These are phyloP conservation scores for Candida glaebosa DNA, from an alignment of 805 yeast species.

Conservation along the genomic window DNA sequence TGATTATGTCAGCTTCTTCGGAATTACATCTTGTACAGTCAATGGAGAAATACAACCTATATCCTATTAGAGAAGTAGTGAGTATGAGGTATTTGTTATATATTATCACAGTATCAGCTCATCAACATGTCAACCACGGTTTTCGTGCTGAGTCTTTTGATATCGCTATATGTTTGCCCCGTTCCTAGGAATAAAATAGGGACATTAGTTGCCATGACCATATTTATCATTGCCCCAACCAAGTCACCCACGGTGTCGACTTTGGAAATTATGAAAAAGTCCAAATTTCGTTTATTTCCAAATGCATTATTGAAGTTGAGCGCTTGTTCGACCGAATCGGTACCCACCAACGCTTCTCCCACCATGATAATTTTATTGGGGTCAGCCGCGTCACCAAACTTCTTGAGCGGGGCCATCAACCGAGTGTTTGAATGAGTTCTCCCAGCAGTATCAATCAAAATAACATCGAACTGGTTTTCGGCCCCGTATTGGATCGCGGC, in stretches of 20 bases:
- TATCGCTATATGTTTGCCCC: slow-evolving; percentile 95
- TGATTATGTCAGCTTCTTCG: too few relatives aligned
- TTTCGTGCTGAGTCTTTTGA: slow-evolving; percentile 83
- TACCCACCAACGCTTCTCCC: slow-evolving; percentile 96
- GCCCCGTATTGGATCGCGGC: slow-evolving; percentile 82
- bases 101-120: too few relatives aligned
- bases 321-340: slow-evolving; percentile 96
- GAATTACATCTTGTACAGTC: too few relatives aligned
- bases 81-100: too few relatives aligned
- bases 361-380: slow-evolving; percentile 98
- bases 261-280: slow-evolving; percentile 88
- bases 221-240: slow-evolving; percentile 94
- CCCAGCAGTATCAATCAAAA: slow-evolving; percentile 95
- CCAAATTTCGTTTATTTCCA: slow-evolving; percentile 75
- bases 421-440: slow-evolving; percentile 93
- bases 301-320: slow-evolving; percentile 89
- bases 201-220: slow-evolving; percentile 94
- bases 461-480: slow-evolving; percentile 71
- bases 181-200: slow-evolving; percentile 95
- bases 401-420: slow-evolving; percentile 91
- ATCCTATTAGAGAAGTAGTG: too few relatives aligned
- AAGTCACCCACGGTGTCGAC: slow-evolving; percentile 97
- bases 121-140: slow-evolving; percentile 88
- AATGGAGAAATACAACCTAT: too few relatives aligned
- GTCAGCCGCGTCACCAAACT: slow-evolving; percentile 91